Conservation (phyloP, 2,329 filamentous ascomycete species). For the Annulohypoxylon truncatum region DNA sequence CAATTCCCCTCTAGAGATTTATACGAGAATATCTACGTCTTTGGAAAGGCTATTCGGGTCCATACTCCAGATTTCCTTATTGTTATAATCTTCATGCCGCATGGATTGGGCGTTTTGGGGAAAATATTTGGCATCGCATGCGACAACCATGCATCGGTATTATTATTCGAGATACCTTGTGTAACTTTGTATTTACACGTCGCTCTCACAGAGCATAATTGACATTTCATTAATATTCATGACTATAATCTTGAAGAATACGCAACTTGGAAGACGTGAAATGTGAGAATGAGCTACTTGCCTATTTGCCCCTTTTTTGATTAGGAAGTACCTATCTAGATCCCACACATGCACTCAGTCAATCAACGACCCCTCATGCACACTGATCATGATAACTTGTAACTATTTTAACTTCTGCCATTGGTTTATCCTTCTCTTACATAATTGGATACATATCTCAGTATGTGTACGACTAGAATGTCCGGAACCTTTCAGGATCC, state of each 20-base stretch:
- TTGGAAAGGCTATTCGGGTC: conserved; percentile 1
- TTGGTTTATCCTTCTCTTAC: background rate
- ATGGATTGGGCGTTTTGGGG: conserved; percentile 36
- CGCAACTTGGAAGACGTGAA: too few relatives aligned
- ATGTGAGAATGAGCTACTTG: background rate
- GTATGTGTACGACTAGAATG: background rate
- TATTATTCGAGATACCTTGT: conserved; percentile 13
- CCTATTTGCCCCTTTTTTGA: too few relatives aligned
- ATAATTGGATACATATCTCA: background rate
- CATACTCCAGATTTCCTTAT: background rate
- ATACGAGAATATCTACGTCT: conserved; percentile 4
- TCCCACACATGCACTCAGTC: too few relatives aligned
- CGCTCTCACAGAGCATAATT: conserved; percentile 19
- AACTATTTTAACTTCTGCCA: too few relatives aligned
- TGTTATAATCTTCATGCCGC: conserved; percentile 23
- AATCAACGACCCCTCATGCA: too few relatives aligned
- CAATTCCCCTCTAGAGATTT: background rate
- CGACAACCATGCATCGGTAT: conserved; percentile 11
- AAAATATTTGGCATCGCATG: conserved; percentile 6
- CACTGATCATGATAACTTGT: background rate
- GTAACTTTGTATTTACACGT: conserved; percentile 15
- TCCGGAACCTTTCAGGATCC: conserved; percentile 25
- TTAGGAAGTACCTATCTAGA: too few relatives aligned
- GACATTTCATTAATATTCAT: conserved; percentile 14
- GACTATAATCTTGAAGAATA: too few relatives aligned